Base-by-base conservation (phyloP, 805 yeast genomes). In the Lachancea mirantina region DNA sequence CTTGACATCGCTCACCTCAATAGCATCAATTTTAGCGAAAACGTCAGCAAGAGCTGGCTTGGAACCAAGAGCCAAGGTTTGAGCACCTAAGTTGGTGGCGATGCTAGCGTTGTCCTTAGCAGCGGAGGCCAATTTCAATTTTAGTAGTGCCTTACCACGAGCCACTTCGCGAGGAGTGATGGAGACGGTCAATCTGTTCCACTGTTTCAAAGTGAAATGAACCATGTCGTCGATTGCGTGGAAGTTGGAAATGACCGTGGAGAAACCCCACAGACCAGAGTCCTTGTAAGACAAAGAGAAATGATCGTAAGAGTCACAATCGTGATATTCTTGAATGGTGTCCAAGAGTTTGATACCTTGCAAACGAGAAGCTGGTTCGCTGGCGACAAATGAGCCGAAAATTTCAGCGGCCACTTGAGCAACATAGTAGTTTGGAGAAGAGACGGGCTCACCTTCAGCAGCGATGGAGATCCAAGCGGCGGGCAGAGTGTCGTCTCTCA, bases 401-500 rank as follows among this genome's bases (percentile, higher is more conserved):
- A 75, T 62, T 53, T 68, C 61, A 41, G 89, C 70, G 35, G 87
- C 89, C 47, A 83, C 85, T 62, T 78, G 64, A 45, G 89, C 78
- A 41, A 74, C 73, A 61, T 70, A 70, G 67, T 70, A 80, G 51
- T 78, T 72, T 46, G 78, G 74, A 36, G 88, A 76, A 40, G 55
- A 52, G 30, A 69, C 40, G 26, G 78, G 65, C 62, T 80, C 88
- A 65, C 85, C 84, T 53, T 74, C 68, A 35, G 71, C 89, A 38
- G 87, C 85, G 50, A 83, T 68, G 35, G 87, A 62, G 50, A 81
- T 70, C 70, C 80, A 79, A 36, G 89, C 92, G 57, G 75, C 72
- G 56, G 89, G 84, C 53, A 79, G 58, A 49, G 85, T 83, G 63
- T 83, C 94, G 57, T 83, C 94, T 76, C 94, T 79, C 67, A 81